Evolutionary conservation across 495 filamentous ascomycete species (phyloP), one percentile per base, ranked within the genome.

Genomic region (Neurospora sp.): DNA sequence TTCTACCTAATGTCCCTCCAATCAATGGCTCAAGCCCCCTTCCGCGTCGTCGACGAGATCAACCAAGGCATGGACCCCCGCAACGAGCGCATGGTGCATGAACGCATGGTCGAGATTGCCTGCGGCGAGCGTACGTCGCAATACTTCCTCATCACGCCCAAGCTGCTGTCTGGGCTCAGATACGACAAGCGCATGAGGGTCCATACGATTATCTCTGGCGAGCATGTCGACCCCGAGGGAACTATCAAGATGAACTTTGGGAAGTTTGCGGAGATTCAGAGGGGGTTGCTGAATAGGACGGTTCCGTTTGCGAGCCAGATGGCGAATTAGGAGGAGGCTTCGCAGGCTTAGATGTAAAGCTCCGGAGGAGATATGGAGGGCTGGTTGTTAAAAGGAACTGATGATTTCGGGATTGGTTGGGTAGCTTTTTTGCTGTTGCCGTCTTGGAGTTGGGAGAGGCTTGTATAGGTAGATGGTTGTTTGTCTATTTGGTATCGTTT

Each of bases 1-100:
- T 99, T 98, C 87, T 99, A 98, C 82, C 93, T 99, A 74, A 98
- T 99, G 95, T 93, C 96, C 2, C 88, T 99, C 9, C 96, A 99
- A 81, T 92, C 92, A 20, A 90, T 98, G 75, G 94, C 96, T 4
- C 93, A 93, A 75, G 92, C 93, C 3, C 96, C 96, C n/a, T 99
- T 99, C 90, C 94, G 96, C 71, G 96, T 98, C 48, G 96, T 99
- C 71, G 96, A 99, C 83, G 96, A 99, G 82, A 99, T 99, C 84
- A 99, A 99, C 77, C 96, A 99, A 84, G 96, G 96, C 74, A 99
- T 99, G 96, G 96, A 99, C 82, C 95, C 96, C 31, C 89, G 96
- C 61, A 99, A 99, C 82, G 96, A 99, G 83, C 90, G 96, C 59
- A 94, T 98, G 87, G 96, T 98, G 14, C 96, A 99, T 82, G 93